A percentile compares a stretch with the other conserved stretches of the same genome.
These are phyloP conservation scores for Stentor roeselii DNA, from an alignment of 73 alveolate species.

Conservation along the genomic window DNA sequence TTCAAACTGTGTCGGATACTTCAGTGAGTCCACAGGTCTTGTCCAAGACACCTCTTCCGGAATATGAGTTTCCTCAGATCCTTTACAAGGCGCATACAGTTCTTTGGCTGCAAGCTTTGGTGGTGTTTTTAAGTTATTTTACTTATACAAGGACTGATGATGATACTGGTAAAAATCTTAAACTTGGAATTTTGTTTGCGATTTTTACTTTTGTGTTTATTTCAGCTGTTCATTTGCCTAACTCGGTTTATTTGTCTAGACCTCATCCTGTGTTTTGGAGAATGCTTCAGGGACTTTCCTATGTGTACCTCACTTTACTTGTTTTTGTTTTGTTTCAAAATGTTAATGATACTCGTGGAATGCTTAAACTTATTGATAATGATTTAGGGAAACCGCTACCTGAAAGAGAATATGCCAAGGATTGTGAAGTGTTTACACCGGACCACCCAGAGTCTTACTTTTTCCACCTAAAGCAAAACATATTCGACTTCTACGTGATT, in stretches of 20 bases:
- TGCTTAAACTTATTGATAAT: conserved; percentile 60
- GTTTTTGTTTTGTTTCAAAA: conserved; percentile 32
- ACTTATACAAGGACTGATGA: background rate
- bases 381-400: conserved; percentile 70
- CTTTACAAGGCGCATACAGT: conserved; percentile 23
- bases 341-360: conserved; percentile 52
- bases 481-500: conserved; percentile 65
- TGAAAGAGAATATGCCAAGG: conserved; percentile 66
- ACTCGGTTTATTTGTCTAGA: conserved; percentile 23
- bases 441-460: conserved; percentile 59
- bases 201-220: background rate
- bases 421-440: conserved; percentile 81
- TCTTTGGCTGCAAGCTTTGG: conserved; percentile 12
- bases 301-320: conserved; percentile 52
- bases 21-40: conserved; percentile 2
- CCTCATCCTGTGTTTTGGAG: conserved; percentile 94
- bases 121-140: background rate
- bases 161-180: background rate
- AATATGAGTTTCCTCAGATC: conserved; percentile 30
- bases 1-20: conserved; percentile 15
- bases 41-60: conserved; percentile 22
- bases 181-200: background rate
- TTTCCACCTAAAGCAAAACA: conserved; percentile 48
- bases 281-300: conserved; percentile 59
- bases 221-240: conserved; percentile 3